These are phyloP conservation scores for Protomyces inouyei DNA, from an alignment of 1,139 yeast species.

Conservation along the genomic window DNA sequence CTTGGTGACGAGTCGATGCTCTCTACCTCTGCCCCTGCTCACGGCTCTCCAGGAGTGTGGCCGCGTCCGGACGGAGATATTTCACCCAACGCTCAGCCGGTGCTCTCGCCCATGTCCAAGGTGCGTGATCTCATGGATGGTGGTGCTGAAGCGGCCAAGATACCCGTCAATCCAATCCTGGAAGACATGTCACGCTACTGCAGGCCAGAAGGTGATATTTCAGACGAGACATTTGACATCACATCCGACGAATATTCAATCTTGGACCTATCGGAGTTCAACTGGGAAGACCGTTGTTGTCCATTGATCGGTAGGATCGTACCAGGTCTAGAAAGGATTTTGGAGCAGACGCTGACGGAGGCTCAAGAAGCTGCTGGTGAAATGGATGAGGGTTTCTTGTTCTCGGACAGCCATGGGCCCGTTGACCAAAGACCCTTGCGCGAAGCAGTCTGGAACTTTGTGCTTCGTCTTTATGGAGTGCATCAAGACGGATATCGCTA, in stretches of 20 bases:
- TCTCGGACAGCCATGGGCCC: slow-evolving; percentile 4
- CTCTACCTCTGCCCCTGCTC: background rate
- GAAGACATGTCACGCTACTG: slow-evolving; percentile 26
- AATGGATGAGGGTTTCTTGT: slow-evolving; percentile 22
- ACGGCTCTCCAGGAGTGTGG: background rate
- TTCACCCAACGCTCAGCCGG: background rate
- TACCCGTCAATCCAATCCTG: slow-evolving; percentile 23
- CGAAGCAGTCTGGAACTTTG: slow-evolving; percentile 30
- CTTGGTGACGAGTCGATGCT: background rate
- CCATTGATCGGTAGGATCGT: slow-evolving; percentile 25
- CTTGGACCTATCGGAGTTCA: slow-evolving; percentile 24
- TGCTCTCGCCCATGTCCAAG: background rate
- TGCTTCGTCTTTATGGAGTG: slow-evolving; percentile 27
- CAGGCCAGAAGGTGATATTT: background rate
- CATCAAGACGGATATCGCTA: slow-evolving; percentile 29
- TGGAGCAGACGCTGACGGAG: slow-evolving; percentile 18
- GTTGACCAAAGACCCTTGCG: slow-evolving; percentile 24
- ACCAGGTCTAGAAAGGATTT: slow-evolving; percentile 10
- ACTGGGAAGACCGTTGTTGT: slow-evolving; percentile 27
- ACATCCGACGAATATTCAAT: slow-evolving; percentile 1
- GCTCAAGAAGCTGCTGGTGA: slow-evolving; percentile 25
- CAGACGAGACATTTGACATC: slow-evolving; percentile 7
- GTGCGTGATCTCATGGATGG: background rate
- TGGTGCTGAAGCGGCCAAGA: background rate
- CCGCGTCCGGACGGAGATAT: background rate